These are phyloP conservation scores for Pestalotiopsis sp. DNA, from an alignment of 2,329 filamentous ascomycete genomes.

Conservation along the genomic window DNA sequence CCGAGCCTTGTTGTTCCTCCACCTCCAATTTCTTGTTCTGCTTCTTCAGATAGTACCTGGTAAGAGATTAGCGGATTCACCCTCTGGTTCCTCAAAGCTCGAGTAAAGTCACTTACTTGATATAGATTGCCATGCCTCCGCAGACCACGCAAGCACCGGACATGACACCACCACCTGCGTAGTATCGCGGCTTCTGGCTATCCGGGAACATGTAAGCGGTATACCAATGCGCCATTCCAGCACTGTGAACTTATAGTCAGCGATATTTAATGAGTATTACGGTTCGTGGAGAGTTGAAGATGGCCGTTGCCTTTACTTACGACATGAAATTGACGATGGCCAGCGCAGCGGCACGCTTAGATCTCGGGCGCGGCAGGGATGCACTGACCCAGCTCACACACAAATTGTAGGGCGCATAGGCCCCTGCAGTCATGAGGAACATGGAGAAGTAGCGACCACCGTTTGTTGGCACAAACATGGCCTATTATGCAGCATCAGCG, in stretches of 20 bases:
- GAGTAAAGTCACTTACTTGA: constrained; percentile 20
- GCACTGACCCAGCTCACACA: constrained; percentile 22
- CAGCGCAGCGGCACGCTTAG: constrained; percentile 23
- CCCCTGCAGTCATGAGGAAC: constrained; percentile 22
- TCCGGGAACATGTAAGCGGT: constrained; percentile 33
- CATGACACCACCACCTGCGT: constrained; percentile 29
- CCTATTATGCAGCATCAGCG: not conserved
- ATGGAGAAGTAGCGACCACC: constrained; percentile 23
- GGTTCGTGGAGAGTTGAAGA: too few species aligned
- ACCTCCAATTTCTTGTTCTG: constrained; percentile 22
- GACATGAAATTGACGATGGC: constrained; percentile 28
- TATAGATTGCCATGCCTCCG: constrained; percentile 25
- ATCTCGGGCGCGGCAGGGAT: constrained; percentile 23
- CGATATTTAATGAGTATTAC: not conserved
- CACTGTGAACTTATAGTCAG: not conserved
- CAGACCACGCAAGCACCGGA: constrained; percentile 25
- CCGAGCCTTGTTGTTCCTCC: not conserved
- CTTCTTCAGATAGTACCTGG: constrained; percentile 20
- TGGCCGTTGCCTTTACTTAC: not conserved
- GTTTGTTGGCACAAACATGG: constrained; percentile 21
- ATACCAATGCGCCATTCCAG: constrained; percentile 26
- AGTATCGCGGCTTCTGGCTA: constrained; percentile 30
- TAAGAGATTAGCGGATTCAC: not conserved
- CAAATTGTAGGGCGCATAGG: constrained; percentile 19
- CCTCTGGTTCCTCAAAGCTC: not conserved